phyloP scores from a whole-genome alignment of 2,329 filamentous ascomycete genomes.

The Xylaria sp. region DNA sequence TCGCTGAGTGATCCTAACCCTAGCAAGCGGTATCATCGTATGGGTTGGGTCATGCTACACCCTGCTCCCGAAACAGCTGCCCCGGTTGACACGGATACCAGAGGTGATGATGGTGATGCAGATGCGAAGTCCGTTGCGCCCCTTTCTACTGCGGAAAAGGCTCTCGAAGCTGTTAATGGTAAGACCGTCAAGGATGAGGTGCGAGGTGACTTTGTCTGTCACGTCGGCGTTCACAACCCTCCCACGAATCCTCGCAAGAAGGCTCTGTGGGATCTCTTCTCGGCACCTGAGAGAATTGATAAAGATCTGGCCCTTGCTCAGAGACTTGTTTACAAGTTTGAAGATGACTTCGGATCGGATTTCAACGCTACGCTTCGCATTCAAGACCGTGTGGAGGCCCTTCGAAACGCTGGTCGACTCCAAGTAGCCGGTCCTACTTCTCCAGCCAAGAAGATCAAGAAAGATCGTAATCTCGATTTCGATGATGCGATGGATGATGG shows the following conservation, averaged over 20 bases:
- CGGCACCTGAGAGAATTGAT: constrained; percentile 85
- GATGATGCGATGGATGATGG: constrained; percentile 56
- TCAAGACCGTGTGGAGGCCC: constrained; percentile 77
- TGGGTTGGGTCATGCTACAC: constrained; percentile 97
- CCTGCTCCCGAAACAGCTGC: constrained; percentile 63
- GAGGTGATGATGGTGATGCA: constrained; percentile 59
- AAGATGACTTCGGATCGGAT: constrained; percentile 72
- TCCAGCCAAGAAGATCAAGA: constrained; percentile 53
- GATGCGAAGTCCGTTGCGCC: constrained; percentile 47
- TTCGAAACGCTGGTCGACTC: constrained; percentile 70
- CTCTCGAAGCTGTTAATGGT: constrained; percentile 89
- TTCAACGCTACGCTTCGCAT: constrained; percentile 75
- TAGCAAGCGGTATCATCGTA: constrained; percentile 92
- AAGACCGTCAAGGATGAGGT: constrained; percentile 95
- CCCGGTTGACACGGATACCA: constrained; percentile 65
- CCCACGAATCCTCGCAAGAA: constrained; percentile 85
- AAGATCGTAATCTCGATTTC: constrained; percentile 53
- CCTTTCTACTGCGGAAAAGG: constrained; percentile 69
- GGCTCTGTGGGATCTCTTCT: constrained; percentile 94
- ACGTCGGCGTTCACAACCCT: constrained; percentile 92
- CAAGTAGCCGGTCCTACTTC: constrained; percentile 55
- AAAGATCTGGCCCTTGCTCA: constrained; percentile 81
- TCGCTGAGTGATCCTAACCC: constrained; percentile 96
- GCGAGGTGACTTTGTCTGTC: constrained; percentile 92
- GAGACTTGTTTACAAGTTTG: constrained; percentile 76